Evolutionary conservation across 495 filamentous ascomycete genomes (phyloP), one percentile per base, ranked within the genome.

Genomic region (Penicillium psychrofluorescens): DNA sequence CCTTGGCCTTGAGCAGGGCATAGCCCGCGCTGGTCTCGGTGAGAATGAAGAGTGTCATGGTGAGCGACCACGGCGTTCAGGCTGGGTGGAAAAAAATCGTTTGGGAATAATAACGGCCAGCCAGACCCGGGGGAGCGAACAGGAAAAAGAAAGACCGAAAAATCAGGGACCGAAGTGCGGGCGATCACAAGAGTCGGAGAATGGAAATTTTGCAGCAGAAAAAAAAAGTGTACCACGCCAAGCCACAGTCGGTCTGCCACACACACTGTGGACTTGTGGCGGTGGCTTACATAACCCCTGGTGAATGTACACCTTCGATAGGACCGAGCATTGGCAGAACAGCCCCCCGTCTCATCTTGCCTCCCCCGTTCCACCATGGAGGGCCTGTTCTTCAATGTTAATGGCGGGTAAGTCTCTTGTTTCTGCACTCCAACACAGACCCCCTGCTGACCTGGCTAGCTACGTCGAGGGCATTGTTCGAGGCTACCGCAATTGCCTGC

Each of bases 391-490:
- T 98, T 90, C 69, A 98, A 98, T 68, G 86, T 92, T 36, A 90
- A 92, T 61, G 86, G 87, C 72, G 92, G 92, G 83, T 90, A 76
- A 39, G 79, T 58, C 35, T 11, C 32, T 1, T 6, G 35, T 29
- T 8, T 8, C 7, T 30, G 1, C 42, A 40, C 16, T 29, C 56
- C n/a, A 54, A 40, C 22, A 22, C 7, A 34, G 0, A 4, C 27
- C 9, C 11, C 10, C n/a, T 38, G 39, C 56, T 68, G 40, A 68
- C 35, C 38, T 40, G 30, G 41, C 40, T 46, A 95, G 88, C 62
- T 97, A 91, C 67, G 83, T 97, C 61, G 92, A 98, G 66, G 92
- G 92, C 64, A 84, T 98, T 63, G 88, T 96, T 48, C 85, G 94
- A 54, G 94, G 92, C 41, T 97, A 97, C 72, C 85, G 91, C 60